These are phyloP conservation scores for Macrotyloma uniflorum DNA, from an alignment of 306 rosid genomes.

Conservation along the genomic window DNA sequence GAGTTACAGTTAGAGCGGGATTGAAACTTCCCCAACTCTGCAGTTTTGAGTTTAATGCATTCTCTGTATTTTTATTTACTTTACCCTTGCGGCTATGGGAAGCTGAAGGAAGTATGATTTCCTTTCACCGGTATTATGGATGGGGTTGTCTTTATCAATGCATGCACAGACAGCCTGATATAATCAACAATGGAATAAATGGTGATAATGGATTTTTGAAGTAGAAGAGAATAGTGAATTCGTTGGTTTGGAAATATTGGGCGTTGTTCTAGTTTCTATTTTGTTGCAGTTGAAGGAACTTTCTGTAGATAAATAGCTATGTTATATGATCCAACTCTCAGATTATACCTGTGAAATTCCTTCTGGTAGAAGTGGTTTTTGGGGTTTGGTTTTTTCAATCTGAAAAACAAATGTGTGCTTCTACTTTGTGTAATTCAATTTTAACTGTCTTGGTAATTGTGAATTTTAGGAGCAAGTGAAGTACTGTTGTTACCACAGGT, in stretches of 20 bases:
- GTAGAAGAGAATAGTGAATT: conserved; percentile 11
- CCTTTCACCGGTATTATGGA: not conserved
- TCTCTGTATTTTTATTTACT: not conserved
- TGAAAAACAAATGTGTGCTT: not conserved
- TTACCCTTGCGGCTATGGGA: not conserved
- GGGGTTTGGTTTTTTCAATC: conserved; percentile 15
- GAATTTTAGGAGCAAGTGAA: conserved; percentile 13
- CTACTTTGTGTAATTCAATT: not conserved
- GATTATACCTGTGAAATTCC: not conserved
- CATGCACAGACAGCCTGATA: not conserved
- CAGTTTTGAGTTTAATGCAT: not conserved
- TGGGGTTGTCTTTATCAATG: not conserved
- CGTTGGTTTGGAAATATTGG: not conserved
- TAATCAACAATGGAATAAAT: not conserved
- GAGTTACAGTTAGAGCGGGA: not conserved
- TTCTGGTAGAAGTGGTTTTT: conserved; percentile 17
- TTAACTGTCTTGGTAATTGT: not conserved
- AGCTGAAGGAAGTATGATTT: not conserved
- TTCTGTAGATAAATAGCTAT: conserved; percentile 15
- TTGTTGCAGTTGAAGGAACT: conserved; percentile 2
- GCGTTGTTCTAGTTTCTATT: not conserved
- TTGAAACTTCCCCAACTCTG: not conserved
- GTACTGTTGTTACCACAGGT: not conserved
- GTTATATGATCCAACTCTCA: not conserved
- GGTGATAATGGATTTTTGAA: not conserved